phyloP scores from a whole-genome alignment of 2,329 filamentous ascomycete species.

The Penicillium polonicum region DNA sequence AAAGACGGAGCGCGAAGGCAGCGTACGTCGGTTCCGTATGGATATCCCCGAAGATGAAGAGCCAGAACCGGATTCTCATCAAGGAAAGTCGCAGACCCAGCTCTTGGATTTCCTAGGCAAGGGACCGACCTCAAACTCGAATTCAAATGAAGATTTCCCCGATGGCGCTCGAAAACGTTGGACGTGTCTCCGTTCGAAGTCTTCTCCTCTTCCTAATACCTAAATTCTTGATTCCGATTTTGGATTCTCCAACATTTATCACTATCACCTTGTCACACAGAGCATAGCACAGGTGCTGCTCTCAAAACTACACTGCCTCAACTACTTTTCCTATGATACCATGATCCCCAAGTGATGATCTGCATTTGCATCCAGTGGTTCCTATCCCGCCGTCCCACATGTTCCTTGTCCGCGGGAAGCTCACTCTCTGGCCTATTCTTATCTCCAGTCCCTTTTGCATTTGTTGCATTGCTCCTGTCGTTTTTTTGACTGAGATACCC shows the following conservation, averaged over 20 bases:
- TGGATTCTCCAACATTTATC: not conserved
- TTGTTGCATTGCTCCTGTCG: not conserved
- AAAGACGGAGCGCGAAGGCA: constrained; percentile 43
- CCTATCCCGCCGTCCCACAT: not conserved
- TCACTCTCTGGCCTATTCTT: not conserved
- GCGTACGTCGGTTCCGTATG: constrained; percentile 48
- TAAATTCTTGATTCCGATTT: not conserved
- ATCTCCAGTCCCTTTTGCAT: constrained; percentile 1
- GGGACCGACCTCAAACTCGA: not conserved
- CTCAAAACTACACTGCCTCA: not conserved
- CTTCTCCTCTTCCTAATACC: not conserved
- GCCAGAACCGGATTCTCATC: not conserved
- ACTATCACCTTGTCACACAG: not conserved
- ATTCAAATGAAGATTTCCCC: not conserved
- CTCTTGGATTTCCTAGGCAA: constrained; percentile 7
- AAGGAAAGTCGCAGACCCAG: constrained; percentile 9
- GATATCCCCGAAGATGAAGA: constrained; percentile 40
- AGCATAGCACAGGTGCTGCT: constrained; percentile 8
- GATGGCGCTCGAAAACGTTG: constrained; percentile 15
- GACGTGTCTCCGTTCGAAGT: constrained; percentile 18
- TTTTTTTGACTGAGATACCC: constrained; percentile 11
- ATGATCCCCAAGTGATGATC: constrained; percentile 6
- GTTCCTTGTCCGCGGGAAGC: not conserved
- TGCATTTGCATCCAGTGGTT: constrained; percentile 6
- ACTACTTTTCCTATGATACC: constrained; percentile 10